Evolutionary conservation across 352 stramenopile species (phyloP).

Genomic region (Pythium angustatum): DNA sequence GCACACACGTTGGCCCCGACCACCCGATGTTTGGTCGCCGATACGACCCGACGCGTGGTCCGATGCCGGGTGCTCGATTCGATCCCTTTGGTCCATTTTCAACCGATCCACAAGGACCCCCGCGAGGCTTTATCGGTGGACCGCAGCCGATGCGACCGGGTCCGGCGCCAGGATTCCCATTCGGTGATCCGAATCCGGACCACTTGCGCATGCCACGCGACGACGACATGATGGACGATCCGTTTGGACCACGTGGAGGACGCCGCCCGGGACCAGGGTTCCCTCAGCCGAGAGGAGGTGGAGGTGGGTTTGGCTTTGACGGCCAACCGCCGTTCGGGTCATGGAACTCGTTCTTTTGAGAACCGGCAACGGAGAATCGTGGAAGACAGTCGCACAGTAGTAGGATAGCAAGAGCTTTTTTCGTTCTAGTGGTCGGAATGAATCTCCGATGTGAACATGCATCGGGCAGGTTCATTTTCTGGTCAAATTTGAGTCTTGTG

Average conservation of each 20-base stretch:
- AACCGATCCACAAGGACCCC: slow-evolving; percentile 47
- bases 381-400: background rate
- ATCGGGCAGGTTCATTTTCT: no score
- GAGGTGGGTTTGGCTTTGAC: slow-evolving; percentile 30
- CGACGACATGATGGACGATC: slow-evolving; percentile 54
- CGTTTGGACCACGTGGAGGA: slow-evolving; percentile 41
- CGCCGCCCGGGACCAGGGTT: slow-evolving; percentile 23
- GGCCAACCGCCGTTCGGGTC: slow-evolving; percentile 60
- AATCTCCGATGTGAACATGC: no score
- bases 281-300: slow-evolving; percentile 31
- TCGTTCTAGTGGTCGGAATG: no score
- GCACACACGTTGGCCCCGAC: slow-evolving; percentile 74
- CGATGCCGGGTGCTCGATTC: slow-evolving; percentile 75
- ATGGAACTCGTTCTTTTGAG: slow-evolving; percentile 68
- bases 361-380: background rate
- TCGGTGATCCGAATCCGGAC: slow-evolving; percentile 75
- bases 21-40: slow-evolving; percentile 72
- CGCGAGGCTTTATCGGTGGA: slow-evolving; percentile 41
- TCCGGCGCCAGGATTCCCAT: slow-evolving; percentile 60
- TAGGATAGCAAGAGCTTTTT: no score
- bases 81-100: slow-evolving; percentile 76
- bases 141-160: slow-evolving; percentile 34
- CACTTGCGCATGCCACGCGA: slow-evolving; percentile 80
- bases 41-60: slow-evolving; percentile 52
- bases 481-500: no score